phyloP scores from a whole-genome alignment of 2,329 filamentous ascomycete genomes.

The Aureobasidium zeae region DNA sequence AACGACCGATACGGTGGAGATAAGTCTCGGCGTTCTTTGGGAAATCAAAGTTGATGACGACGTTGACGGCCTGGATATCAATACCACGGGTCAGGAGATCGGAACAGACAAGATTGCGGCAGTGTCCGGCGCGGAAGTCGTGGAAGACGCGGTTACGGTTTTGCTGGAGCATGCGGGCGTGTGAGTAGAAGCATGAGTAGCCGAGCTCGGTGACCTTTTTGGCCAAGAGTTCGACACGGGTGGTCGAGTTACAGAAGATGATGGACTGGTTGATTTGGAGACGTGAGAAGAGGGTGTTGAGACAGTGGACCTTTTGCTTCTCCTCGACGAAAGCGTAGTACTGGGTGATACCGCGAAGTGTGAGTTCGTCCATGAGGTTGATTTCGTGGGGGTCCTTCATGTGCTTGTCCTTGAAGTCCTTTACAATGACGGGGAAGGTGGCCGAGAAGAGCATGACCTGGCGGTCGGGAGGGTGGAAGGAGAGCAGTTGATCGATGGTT shows the following conservation, averaged over 20 bases:
- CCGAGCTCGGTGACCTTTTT: conserved; percentile 99
- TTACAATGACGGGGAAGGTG: conserved; percentile 93
- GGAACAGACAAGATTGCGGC: conserved; percentile 95
- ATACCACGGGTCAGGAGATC: conserved; percentile 97
- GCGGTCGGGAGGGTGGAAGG: conserved; percentile 92
- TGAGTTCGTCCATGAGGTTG: conserved; percentile 98
- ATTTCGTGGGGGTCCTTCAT: conserved; percentile 96
- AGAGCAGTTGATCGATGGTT: conserved; percentile 89
- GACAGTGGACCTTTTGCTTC: conserved; percentile 97
- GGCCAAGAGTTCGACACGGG: conserved; percentile 89
- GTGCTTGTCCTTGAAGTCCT: conserved; percentile 96
- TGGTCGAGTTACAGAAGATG: conserved; percentile 99
- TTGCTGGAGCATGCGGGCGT: conserved; percentile 94
- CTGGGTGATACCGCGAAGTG: conserved; percentile 93
- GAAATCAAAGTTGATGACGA: conserved; percentile 99
- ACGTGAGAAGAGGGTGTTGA: conserved; percentile 98
- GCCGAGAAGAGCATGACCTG: conserved; percentile 99
- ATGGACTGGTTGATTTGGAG: conserved; percentile 99
- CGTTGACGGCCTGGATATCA: conserved; percentile 97
- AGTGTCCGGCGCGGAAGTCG: conserved; percentile 96
- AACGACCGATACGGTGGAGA: conserved; percentile 94
- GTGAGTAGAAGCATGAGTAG: conserved; percentile 99
- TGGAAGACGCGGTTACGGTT: conserved; percentile 98
- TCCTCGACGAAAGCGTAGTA: conserved; percentile 99
- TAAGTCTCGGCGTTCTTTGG: conserved; percentile 99